Evolutionary conservation across 106 monocot genomes (phyloP).

Genomic region (Dioscorea dumetorum): DNA sequence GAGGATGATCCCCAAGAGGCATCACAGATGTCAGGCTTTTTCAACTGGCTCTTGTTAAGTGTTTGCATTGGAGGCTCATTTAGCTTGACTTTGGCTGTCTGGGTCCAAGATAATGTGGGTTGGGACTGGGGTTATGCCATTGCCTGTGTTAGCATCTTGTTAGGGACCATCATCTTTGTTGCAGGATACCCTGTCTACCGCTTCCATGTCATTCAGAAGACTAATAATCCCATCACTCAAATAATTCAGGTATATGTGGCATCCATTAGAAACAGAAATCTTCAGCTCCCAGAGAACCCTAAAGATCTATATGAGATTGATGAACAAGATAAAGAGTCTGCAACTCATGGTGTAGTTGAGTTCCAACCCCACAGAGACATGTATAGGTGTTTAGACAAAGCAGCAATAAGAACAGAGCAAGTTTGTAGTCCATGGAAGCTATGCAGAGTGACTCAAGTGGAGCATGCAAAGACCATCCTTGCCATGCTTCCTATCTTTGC

Average conservation of each 20-base stretch:
- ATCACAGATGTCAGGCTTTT: constrained; percentile 67
- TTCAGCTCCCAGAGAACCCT: too few species aligned
- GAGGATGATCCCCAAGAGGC: constrained; percentile 46
- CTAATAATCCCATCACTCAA: constrained; percentile 31
- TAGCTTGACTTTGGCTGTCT: constrained; percentile 55
- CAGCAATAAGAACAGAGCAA: constrained; percentile 5
- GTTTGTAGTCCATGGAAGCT: constrained; percentile 27
- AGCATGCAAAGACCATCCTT: constrained; percentile 43
- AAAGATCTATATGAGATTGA: neutral
- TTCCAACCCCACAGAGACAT: constrained; percentile 33
- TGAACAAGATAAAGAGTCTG: neutral
- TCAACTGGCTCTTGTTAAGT: constrained; percentile 77
- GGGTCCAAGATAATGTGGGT: constrained; percentile 61
- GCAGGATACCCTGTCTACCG: constrained; percentile 45
- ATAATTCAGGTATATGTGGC: constrained; percentile 62
- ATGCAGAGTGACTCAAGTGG: constrained; percentile 32
- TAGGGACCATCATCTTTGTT: constrained; percentile 49
- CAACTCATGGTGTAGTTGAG: too few species aligned
- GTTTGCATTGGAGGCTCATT: constrained; percentile 66
- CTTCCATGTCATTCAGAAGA: too few species aligned
- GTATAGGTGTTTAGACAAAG: constrained; percentile 81
- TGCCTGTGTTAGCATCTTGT: constrained; percentile 44
- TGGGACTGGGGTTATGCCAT: constrained; percentile 66
- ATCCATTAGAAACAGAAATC: neutral
- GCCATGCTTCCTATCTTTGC: constrained; percentile 82